A percentile compares a stretch with the other conserved stretches of the same genome.
Conservation (phyloP, 2,329 filamentous ascomycete species). For the Madurella fahalii region DNA sequence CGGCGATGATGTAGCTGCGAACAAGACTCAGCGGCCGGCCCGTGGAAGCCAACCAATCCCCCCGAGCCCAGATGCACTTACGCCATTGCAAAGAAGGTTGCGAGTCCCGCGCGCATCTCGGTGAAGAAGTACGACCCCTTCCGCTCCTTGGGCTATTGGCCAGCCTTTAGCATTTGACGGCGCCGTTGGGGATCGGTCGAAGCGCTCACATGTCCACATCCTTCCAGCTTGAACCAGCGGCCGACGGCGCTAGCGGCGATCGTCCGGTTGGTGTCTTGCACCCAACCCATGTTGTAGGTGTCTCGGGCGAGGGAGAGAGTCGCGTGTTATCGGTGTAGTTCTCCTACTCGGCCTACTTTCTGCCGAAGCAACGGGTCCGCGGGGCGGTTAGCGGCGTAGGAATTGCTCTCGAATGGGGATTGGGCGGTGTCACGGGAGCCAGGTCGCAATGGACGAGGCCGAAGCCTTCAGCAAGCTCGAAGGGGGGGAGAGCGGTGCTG, state of each 20-base stretch:
- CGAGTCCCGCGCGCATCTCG: conserved; percentile 76
- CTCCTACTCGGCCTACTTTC: not conserved
- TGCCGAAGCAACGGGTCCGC: not conserved
- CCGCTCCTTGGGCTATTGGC: conserved; percentile 58
- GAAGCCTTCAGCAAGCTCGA: not conserved
- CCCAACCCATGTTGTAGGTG: conserved; percentile 42
- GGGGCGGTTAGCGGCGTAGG: not conserved
- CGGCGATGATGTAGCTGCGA: conserved; percentile 46
- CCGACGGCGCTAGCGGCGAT: conserved; percentile 65
- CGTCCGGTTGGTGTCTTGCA: conserved; percentile 47
- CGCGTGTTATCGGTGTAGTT: not conserved
- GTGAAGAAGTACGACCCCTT: conserved; percentile 76
- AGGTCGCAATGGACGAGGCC: no score
- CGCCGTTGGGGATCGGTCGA: conserved; percentile 3
- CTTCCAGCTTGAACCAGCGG: conserved; percentile 74
- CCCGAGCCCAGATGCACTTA: conserved; percentile 36
- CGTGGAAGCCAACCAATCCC: not conserved
- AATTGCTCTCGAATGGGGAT: not conserved
- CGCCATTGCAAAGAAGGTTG: conserved; percentile 67
- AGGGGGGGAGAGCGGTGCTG: conserved; percentile 3
- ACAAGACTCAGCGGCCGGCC: not conserved
- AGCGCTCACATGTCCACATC: conserved; percentile 69
- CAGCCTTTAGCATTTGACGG: conserved; percentile 18
- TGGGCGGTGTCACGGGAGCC: no score
- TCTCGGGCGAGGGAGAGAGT: not conserved